Base-by-base conservation (phyloP, 495 filamentous ascomycete genomes). In the Elaphomyces granulatus region DNA sequence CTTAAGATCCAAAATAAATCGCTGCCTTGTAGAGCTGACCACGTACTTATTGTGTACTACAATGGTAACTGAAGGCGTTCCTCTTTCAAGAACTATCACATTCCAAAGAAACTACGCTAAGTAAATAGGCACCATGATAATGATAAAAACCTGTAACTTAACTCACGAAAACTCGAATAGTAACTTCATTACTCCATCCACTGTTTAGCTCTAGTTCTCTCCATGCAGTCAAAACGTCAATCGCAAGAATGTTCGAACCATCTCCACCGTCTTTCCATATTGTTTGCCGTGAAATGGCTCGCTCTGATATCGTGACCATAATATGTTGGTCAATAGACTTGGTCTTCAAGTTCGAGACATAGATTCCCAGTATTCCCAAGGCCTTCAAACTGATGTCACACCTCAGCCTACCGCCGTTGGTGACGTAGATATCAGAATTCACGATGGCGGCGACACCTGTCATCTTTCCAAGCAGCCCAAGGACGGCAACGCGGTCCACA, bases 381-480 rank as follows among this genome's bases (percentile, higher is more conserved):
- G 83, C 87, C 54, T 93, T 98, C 31, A 95, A 45, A 31, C 63
- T 68, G 4, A 77, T 70, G 45, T 74, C 71, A 14, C 87, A 56
- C 12, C 74, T 58, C 19, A 93, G 55, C 3, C 60, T 52, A 2
- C 81, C 77, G 32, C 72, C 78, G 18, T 72, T 60, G 8, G 71
- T 59, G 6, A 76, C 48, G 17, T 62, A 66, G 10, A 75, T 68
- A n/a, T 68, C 64, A 9, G 65, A 77, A 7, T 54, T 60, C 1
- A 80, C 50, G 10, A 95, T 64, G 0, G 85, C 90, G 0, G 83
- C 87, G 2, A 77, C 75, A 6, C 86, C 90, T 2, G 86, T 85
- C 79, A 96, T 92, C 54, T 94, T 93, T 12, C 71, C 82, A 16
- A 94, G 45, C 2, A 98, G 61, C 8, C 90, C 90, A 2, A 98